Evolutionary conservation across 2,329 filamentous ascomycete species (phyloP), one percentile per base, ranked within the genome.

Genomic region (Colletotrichum chlorophyti): DNA sequence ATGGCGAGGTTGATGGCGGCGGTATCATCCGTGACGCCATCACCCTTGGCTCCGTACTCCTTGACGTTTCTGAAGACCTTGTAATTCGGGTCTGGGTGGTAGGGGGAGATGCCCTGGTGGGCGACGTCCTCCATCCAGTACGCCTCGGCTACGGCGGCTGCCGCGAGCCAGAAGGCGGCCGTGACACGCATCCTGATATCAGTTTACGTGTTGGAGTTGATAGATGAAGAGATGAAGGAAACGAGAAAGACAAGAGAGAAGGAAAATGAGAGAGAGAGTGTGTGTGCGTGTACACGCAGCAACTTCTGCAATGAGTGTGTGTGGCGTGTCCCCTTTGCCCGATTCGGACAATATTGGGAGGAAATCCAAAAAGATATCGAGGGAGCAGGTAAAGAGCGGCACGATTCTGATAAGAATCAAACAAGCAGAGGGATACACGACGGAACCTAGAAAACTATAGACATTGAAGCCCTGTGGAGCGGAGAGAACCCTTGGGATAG

Each of bases 11-110:
- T 72, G 53, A 75, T 75, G 19, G 72, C 72, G 8, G 62, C 67
- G 3, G 72, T 75, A 32, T 74, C 72, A 14, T 75, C 72, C 1
- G 70, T 71, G 45, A 59, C 66, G 40, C 74, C 74, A 53, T 76
- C 73, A 3, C 74, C 74, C 31, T 61, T 66, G 34, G 73, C 74
- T 9, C 78, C 79, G 64, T 71, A 80, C 47, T 75, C 72, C 64
- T 76, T 79, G 38, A 82, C 79, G 57, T 80, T 81, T 5, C 79
- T 70, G 65, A 79, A 82, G 26, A 82, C 72, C 21, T 71, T 63
- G 65, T 82, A 82, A 19, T 58, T 62, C 15, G 72, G 68, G 61
- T 79, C 70, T 1, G 65, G 51, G 61, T 80, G 79, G 70, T 80
- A 81, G 3, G 79, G 71, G 0, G 79, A 74, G 17, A 77, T 68